Base-by-base conservation (phyloP, 208 protist species). In the Wallacemonas collosoma region DNA sequence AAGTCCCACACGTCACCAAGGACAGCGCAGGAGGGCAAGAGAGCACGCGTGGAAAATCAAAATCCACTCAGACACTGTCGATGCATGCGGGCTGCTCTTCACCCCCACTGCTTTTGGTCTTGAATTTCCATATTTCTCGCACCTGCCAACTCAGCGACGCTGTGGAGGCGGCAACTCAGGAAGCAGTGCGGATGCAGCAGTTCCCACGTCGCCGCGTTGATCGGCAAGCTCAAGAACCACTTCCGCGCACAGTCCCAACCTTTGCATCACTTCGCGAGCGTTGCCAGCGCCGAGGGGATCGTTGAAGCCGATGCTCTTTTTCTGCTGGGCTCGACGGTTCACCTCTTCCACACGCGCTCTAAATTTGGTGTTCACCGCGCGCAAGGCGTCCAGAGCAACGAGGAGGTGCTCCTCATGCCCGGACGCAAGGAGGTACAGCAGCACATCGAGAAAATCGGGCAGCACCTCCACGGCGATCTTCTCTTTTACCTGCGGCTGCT, bases 401-500 rank as follows among this genome's bases (percentile, higher is more conserved):
- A 91, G 44, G n/a, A 88, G 48, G 9, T 90, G 62, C n/a, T 54
- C 71, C 48, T 89, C 85, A 35, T 89, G 71, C n/a, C 76, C 70
- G 35, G 74, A 73, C 17, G 67, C 72, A 11, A 95, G 76, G 3
- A 83, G 78, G 65, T 75, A 81, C 26, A 74, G 40, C 14, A 94
- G 41, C 14, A 95, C 41, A 35, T 91, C 80, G 17, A 93, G 73
- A 40, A 95, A 68, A 45, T 77, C 77, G 2, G 86, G 73, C 15
- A 93, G 70, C 36, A 72, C 78, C 43, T 86, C 86, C 7, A 83
- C 62, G 9, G 68, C 70, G 54, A 95, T 66, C 50, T 86, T 85
- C 43, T 93, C 91, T 68, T 87, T 87, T 81, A 93, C 87, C 54
- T 83, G 84, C 45, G 85, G 76, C 71, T 93, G 78, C 74, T 93